Evolutionary conservation across 2,329 filamentous ascomycete species (phyloP).

Genomic region (Fusarium robinianum): DNA sequence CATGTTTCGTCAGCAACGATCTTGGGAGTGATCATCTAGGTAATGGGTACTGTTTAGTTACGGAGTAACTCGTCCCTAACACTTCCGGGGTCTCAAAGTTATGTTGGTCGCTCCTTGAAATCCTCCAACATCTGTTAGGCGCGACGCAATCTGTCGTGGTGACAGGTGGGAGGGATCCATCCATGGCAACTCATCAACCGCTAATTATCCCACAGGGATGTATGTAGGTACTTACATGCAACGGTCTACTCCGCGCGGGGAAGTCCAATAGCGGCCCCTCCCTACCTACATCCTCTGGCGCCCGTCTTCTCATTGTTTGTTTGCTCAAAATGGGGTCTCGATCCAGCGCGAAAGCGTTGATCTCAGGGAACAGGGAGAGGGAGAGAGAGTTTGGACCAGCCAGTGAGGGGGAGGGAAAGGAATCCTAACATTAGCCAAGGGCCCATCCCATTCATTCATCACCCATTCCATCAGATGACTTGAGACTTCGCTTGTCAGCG

Average conservation of each 20-base stretch:
- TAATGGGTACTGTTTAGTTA: no score
- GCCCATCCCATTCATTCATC: conserved; percentile 4
- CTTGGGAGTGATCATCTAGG: conserved; percentile 27
- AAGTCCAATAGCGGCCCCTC: conserved; percentile 14
- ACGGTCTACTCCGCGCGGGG: conserved; percentile 24
- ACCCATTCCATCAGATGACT: conserved; percentile 25
- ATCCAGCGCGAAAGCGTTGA: no score
- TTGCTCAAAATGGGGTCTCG: conserved; percentile 22
- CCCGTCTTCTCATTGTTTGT: no score
- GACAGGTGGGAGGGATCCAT: no score
- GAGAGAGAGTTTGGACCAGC: not conserved
- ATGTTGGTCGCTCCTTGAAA: no score
- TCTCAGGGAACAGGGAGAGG: not conserved
- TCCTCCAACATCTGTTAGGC: no score
- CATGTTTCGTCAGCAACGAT: conserved; percentile 31
- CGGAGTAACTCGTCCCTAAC: no score
- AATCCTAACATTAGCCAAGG: conserved; percentile 4
- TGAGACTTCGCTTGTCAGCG: conserved; percentile 13
- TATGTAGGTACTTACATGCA: conserved; percentile 1
- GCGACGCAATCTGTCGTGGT: no score
- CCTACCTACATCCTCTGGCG: no score
- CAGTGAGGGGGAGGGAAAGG: conserved; percentile 2
- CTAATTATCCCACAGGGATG: not conserved
- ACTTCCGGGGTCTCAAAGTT: no score
- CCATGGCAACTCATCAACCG: not conserved